Evolutionary conservation across 2,329 filamentous ascomycete species (phyloP).

Genomic region (Drechmeria coniospora): DNA sequence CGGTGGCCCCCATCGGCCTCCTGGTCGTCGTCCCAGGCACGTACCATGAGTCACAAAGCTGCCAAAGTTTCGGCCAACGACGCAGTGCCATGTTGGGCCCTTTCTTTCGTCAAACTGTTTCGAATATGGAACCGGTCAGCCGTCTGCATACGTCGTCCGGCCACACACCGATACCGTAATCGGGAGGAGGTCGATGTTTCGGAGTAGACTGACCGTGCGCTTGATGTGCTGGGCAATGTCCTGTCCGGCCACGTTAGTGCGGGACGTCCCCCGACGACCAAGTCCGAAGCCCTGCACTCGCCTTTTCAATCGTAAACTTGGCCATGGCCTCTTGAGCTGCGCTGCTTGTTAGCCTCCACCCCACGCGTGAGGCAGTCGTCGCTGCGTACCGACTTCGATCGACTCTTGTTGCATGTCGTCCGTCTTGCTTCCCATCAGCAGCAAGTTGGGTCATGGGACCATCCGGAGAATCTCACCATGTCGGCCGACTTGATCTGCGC

Average conservation of each 20-base stretch:
- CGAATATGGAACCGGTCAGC: too few species aligned
- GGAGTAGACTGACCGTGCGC: constrained; percentile 71
- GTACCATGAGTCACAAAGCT: constrained; percentile 96
- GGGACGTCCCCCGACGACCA: neutral
- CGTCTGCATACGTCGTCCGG: too few species aligned
- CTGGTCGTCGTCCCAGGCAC: too few species aligned
- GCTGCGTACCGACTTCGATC: constrained; percentile 78
- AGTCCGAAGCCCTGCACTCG: constrained; percentile 7
- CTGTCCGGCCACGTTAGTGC: constrained; percentile 28
- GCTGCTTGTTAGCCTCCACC: constrained; percentile 11
- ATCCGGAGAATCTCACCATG: constrained; percentile 63
- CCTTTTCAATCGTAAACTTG: constrained; percentile 49
- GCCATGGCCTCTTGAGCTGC: constrained; percentile 47
- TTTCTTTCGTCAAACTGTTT: constrained; percentile 93
- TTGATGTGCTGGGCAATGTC: constrained; percentile 95
- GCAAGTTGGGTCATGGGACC: neutral
- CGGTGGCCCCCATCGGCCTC: too few species aligned
- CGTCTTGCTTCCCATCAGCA: constrained; percentile 42
- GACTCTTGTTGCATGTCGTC: constrained; percentile 96
- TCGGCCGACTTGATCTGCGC: constrained; percentile 96
- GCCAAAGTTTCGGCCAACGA: constrained; percentile 95
- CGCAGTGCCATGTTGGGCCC: constrained; percentile 98
- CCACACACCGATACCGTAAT: too few species aligned
- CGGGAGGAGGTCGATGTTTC: too few species aligned
- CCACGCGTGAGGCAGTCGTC: neutral